These are phyloP conservation scores for Corymbia calophylla DNA, from an alignment of 441 rosid genomes.

Conservation along the genomic window DNA sequence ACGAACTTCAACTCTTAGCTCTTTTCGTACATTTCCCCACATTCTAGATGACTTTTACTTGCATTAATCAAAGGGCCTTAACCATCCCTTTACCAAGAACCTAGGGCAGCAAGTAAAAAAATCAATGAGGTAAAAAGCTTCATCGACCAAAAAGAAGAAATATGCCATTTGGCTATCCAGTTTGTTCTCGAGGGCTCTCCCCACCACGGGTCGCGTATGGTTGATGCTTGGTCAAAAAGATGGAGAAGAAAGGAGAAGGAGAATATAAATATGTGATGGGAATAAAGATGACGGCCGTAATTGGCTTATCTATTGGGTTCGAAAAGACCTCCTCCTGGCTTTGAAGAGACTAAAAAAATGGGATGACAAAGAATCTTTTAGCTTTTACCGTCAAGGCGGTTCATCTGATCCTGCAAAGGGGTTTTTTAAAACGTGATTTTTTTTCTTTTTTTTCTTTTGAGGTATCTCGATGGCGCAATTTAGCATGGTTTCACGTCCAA, in stretches of 20 bases:
- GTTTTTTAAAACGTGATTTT: not conserved
- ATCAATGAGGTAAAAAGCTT: not conserved
- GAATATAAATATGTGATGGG: slow-evolving; percentile 1
- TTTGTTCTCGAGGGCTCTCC: not conserved
- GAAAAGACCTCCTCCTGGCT: not conserved
- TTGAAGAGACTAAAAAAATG: not conserved
- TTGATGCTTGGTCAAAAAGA: slow-evolving; percentile 6
- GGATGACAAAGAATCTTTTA: slow-evolving; percentile 6
- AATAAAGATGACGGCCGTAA: slow-evolving; percentile 16
- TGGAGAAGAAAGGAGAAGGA: slow-evolving; percentile 7
- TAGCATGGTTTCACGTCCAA: not conserved
- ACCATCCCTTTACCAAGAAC: not conserved
- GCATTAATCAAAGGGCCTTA: not conserved
- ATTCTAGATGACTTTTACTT: not conserved
- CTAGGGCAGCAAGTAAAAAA: not conserved
- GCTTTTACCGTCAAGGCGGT: not conserved
- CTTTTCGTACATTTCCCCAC: not conserved
- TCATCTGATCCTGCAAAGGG: not conserved
- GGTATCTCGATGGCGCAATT: not conserved
- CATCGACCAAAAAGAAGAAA: not conserved
- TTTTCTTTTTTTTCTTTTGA: not conserved
- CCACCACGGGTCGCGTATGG: not conserved
- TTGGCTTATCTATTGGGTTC: slow-evolving; percentile 10
- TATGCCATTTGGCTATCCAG: not conserved
- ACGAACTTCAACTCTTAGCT: not conserved